phyloP scores from a whole-genome alignment of 1,139 yeast genomes.

The Blastobotrys indianensis region DNA sequence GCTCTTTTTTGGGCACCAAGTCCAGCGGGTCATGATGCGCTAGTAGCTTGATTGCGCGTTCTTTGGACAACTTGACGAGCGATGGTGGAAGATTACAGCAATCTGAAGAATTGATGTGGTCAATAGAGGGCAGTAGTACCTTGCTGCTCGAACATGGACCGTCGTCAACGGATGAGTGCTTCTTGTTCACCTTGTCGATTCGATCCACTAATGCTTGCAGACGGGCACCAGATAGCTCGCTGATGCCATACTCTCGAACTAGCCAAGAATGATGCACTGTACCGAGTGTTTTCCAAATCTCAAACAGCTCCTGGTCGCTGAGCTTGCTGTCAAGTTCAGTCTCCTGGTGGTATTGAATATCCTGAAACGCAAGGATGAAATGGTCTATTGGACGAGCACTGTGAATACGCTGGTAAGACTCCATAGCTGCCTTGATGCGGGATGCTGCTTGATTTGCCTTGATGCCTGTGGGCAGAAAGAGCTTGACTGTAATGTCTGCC shows the following conservation, averaged over 20 bases:
- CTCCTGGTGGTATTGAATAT: conserved; percentile 23
- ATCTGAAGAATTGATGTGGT: conserved; percentile 32
- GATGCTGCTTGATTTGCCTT: conserved; percentile 11
- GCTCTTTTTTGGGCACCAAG: conserved; percentile 17
- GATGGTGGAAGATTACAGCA: conserved; percentile 33
- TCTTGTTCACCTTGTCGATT: conserved; percentile 8
- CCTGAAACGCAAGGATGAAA: conserved; percentile 26
- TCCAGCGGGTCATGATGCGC: conserved; percentile 32
- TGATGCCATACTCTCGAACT: conserved; percentile 26
- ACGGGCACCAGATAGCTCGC: conserved; percentile 27
- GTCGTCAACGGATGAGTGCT: background rate
- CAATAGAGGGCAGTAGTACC: conserved; percentile 22
- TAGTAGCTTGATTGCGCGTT: conserved; percentile 25
- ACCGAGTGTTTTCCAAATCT: conserved; percentile 23
- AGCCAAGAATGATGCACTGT: conserved; percentile 6
- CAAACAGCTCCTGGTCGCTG: conserved; percentile 17
- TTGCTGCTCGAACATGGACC: background rate
- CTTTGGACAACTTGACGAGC: conserved; percentile 24
- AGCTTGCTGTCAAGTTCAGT: conserved; percentile 15
- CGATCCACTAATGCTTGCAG: conserved; percentile 19
- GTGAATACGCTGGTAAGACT: conserved; percentile 6
- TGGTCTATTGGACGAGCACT: conserved; percentile 15
- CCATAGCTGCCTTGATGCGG: conserved; percentile 16
- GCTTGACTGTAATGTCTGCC: conserved; percentile 20
- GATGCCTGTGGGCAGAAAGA: conserved; percentile 22